Conservation (phyloP, 176 grass and related monocot genomes). For the Alloteropsis semialata region DNA sequence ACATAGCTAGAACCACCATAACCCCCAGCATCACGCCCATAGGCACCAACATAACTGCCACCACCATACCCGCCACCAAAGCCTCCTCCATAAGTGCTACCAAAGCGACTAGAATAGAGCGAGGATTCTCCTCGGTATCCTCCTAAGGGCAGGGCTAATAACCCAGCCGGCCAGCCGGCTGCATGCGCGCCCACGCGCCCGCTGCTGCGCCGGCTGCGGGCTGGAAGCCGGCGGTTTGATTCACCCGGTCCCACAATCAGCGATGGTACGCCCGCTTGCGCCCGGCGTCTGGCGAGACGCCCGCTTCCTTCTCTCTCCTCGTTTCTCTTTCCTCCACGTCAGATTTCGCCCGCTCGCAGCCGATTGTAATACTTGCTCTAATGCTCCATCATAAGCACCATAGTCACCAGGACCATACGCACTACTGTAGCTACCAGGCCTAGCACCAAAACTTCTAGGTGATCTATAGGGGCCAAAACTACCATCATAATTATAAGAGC, state of each 20-base stretch:
- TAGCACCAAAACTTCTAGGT: constrained; percentile 63
- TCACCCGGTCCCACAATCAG: no score
- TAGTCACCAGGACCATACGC: constrained; percentile 46
- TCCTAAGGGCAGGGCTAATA: no score
- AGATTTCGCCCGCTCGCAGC: no score
- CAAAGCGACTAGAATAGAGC: constrained; percentile 66
- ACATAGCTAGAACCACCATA: constrained; percentile 62
- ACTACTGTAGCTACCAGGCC: constrained; percentile 52
- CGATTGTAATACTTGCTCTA: no score
- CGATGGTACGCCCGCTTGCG: no score
- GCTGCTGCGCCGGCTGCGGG: no score
- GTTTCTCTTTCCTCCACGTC: no score
- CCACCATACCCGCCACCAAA: constrained; percentile 42
- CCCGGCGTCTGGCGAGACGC: no score
- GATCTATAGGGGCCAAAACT: constrained; percentile 71
- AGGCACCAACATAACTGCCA: constrained; percentile 44
- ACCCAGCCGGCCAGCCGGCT: no score
- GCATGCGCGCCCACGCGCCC: no score
- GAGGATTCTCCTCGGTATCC: constrained; percentile 53
- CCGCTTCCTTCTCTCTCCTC: no score
- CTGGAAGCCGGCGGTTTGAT: no score
- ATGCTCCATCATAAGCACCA: constrained; percentile 45
- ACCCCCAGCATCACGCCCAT: constrained; percentile 56
- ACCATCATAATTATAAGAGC: constrained; percentile 51
- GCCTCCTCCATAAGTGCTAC: constrained; percentile 53